Base-by-base conservation (phyloP, 176 grass and related monocot species). In the Guadua angustifolia region DNA sequence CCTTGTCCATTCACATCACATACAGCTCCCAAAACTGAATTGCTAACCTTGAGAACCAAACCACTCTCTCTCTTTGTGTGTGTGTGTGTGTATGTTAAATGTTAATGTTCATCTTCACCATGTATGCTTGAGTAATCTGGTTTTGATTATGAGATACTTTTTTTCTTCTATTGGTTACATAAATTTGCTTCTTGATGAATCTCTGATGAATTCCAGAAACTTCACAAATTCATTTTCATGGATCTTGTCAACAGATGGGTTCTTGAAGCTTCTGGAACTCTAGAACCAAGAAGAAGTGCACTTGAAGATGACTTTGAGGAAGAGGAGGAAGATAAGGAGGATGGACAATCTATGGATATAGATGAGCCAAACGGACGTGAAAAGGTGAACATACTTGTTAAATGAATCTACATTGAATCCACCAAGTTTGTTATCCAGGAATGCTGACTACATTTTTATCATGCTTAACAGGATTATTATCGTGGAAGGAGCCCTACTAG, bases 301-400 rank as follows among this genome's bases (percentile, higher is more conserved):
- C 82, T 99, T 72, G 96, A 99, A 87, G 96, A 99, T 56, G 96
- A 99, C 89, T 99, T 99, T 81, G 96, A 99, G 85, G 96, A 98
- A 81, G 95, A 98, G 69, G 95, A 98, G 83, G 96, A 99, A 73
- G 89, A 92, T 42, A 94, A 97, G 73, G 89, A 92, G 36, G 91
- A 93, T 3, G 90, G 83, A 42, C 74, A 89, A 38, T 77, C 85
- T 61, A 95, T 98, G 95, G 91, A 93, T 24, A 71, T 80, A 17
- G 80, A 81, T 51, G 89, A 94, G 57, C 81, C 87, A 85, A 90
- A 88, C 9, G 76, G 80, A 16, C 93, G 18, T 78, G 91, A 88
- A 81, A 90, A 93, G 85, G 95, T 93, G 21, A 78, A 26, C 45
- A 74, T 35, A 46, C 7, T 53, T 78, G 16, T 56, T 13, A 61